phyloP scores from a whole-genome alignment of 306 rosid species.

The Inga oerstediana region DNA sequence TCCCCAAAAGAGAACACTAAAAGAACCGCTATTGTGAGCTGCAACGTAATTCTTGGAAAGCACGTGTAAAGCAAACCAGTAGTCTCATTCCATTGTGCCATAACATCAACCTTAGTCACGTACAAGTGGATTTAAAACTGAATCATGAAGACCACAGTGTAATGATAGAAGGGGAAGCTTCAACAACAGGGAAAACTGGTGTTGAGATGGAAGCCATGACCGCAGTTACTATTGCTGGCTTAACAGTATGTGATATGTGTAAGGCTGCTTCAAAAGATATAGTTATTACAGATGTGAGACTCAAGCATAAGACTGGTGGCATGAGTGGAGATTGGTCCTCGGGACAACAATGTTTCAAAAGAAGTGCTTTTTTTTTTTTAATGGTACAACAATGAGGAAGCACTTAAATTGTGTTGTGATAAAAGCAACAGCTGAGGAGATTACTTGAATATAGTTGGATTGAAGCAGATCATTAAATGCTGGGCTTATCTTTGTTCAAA shows the following conservation, averaged over 20 bases:
- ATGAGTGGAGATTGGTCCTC: slow-evolving; percentile 85
- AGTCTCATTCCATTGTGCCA: slow-evolving; percentile 82
- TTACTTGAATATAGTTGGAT: not conserved
- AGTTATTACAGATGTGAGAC: slow-evolving; percentile 64
- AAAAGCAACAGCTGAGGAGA: not conserved
- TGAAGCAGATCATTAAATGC: not conserved
- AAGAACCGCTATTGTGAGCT: slow-evolving; percentile 71
- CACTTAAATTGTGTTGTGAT: not conserved
- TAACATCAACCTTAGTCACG: slow-evolving; percentile 70
- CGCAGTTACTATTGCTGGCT: slow-evolving; percentile 72
- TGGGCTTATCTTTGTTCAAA: not conserved
- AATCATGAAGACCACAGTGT: slow-evolving; percentile 70
- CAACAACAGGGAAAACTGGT: slow-evolving; percentile 63
- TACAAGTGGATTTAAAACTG: slow-evolving; percentile 63
- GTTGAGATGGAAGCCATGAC: slow-evolving; percentile 98
- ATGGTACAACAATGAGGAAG: not conserved
- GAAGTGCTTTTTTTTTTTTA: not conserved
- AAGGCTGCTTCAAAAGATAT: slow-evolving; percentile 89
- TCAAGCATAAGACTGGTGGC: slow-evolving; percentile 79
- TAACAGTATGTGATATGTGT: slow-evolving; percentile 92
- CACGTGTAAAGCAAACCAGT: slow-evolving; percentile 85
- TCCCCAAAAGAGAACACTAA: slow-evolving; percentile 69
- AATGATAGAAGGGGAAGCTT: slow-evolving; percentile 78
- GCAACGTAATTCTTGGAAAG: slow-evolving; percentile 90
- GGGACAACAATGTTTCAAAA: slow-evolving; percentile 28